phyloP scores from a whole-genome alignment of 192 early-diverging fungal species.

The Rhizophlyctis rosea region DNA sequence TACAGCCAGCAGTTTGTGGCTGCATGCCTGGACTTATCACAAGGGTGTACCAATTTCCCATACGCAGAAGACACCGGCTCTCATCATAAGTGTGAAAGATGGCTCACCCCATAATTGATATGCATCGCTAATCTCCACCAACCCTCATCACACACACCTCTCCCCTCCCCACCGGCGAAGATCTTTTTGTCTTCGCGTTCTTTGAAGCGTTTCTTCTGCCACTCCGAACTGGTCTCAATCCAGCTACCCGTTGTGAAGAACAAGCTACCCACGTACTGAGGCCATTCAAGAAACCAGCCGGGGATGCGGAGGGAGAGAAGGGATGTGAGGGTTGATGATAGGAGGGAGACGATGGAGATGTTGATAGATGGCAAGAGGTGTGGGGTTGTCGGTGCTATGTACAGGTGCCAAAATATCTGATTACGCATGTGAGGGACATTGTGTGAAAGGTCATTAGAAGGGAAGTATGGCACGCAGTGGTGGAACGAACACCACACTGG shows the following conservation, averaged over 20 bases:
- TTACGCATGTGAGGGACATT: too few species aligned
- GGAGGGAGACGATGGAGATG: slow-evolving; percentile 17
- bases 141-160: too few species aligned
- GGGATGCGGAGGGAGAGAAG: slow-evolving; percentile 16
- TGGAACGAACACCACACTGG: too few species aligned
- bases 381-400: slow-evolving; percentile 17
- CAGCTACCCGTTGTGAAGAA: slow-evolving; percentile 6
- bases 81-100: neutral
- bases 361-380: neutral
- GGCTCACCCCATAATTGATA: slow-evolving; percentile 20
- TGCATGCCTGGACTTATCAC: too few species aligned
- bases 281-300: neutral
- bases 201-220: slow-evolving; percentile 20
- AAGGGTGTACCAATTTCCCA: neutral
- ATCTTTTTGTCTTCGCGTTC: neutral
- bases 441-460: too few species aligned
- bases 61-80: neutral
- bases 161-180: too few species aligned
- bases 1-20: too few species aligned
- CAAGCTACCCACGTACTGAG: slow-evolving; percentile 2
- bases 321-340: slow-evolving; percentile 10
- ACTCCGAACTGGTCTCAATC: slow-evolving; percentile 17
- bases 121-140: slow-evolving; percentile 15
- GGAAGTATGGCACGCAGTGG: too few species aligned
- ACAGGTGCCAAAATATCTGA: slow-evolving; percentile 27